phyloP scores from a whole-genome alignment of 805 yeast genomes.

The Geotrichum ghanense region DNA sequence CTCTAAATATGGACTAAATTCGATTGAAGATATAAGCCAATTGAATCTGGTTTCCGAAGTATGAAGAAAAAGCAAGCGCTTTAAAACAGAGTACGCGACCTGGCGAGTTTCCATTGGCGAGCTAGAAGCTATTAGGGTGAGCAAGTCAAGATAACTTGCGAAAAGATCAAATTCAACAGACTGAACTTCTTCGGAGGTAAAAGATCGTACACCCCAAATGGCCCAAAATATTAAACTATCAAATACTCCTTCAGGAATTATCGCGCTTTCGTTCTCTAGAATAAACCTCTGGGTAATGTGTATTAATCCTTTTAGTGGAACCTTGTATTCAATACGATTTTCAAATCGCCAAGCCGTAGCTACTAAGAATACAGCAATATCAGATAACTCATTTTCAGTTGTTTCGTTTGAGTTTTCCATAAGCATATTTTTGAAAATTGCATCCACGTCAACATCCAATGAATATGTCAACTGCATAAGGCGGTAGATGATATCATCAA shows the following conservation, averaged over 20 bases:
- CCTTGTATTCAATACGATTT: conserved; percentile 10
- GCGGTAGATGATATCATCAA: conserved; percentile 29
- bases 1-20: conserved; percentile 52
- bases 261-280: conserved; percentile 14
- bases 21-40: conserved; percentile 53
- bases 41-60: conserved; percentile 46
- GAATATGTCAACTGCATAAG: conserved; percentile 44
- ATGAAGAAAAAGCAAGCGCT: conserved; percentile 47
- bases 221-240: conserved; percentile 28
- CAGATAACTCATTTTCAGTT: conserved; percentile 2
- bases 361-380: conserved; percentile 18
- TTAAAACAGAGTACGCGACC: conserved; percentile 48
- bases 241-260: conserved; percentile 22
- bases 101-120: conserved; percentile 29
- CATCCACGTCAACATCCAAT: conserved; percentile 48
- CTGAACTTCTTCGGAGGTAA: conserved; percentile 17
- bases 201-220: conserved; percentile 19
- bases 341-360: conserved; percentile 24
- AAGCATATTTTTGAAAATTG: conserved; percentile 27
- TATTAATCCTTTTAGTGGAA: conserved; percentile 13
- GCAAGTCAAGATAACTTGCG: conserved; percentile 31
- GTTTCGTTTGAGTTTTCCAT: conserved; percentile 5
- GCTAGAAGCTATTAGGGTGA: conserved; percentile 29
- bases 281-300: conserved; percentile 14
- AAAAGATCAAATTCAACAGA: conserved; percentile 25